Percentiles rank a stretch among this genome's conserved stretches.
phyloP scores from a whole-genome alignment of 495 filamentous ascomycete species.

The Ramalina peruviana region DNA sequence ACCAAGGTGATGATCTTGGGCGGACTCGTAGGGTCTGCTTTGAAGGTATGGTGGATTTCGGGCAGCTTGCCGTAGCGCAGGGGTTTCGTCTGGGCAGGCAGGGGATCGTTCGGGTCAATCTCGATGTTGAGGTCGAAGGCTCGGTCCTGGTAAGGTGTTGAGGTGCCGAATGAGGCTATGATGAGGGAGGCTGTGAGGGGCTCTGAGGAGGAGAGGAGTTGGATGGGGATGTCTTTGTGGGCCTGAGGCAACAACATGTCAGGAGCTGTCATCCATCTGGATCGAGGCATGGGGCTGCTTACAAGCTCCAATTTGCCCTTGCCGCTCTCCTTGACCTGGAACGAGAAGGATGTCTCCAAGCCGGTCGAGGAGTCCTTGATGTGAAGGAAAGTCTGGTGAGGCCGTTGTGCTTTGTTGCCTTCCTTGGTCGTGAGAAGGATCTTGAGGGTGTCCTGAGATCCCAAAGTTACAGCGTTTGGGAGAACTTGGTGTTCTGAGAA shows the following conservation, averaged over 20 bases:
- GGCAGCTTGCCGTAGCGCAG: constrained; percentile 65
- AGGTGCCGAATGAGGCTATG: constrained; percentile 73
- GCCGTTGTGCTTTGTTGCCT: constrained; percentile 59
- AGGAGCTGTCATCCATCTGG: constrained; percentile 17
- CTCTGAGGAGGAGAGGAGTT: constrained; percentile 52
- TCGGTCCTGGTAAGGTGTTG: constrained; percentile 46
- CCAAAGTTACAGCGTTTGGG: constrained; percentile 48
- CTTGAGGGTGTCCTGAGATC: constrained; percentile 61
- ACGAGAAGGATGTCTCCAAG: constrained; percentile 78
- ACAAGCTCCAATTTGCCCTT: constrained; percentile 77
- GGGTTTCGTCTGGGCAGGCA: constrained; percentile 42
- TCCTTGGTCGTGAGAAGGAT: constrained; percentile 69
- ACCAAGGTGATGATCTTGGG: constrained; percentile 68
- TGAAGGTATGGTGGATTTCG: constrained; percentile 90
- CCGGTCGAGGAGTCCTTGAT: constrained; percentile 59
- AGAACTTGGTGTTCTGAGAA: constrained; percentile 49
- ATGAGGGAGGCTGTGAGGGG: constrained; percentile 66
- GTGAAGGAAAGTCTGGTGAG: constrained; percentile 86
- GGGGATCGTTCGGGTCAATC: constrained; percentile 44
- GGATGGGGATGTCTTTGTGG: constrained; percentile 78
- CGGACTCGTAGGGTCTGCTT: constrained; percentile 59
- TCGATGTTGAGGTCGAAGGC: constrained; percentile 54
- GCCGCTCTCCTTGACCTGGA: constrained; percentile 74
- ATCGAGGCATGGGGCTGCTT: constrained; percentile 21
- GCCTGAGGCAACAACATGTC: constrained; percentile 35